These are phyloP conservation scores for Dactylellina cionopaga DNA, from an alignment of 2,329 filamentous ascomycete genomes.

Conservation along the genomic window DNA sequence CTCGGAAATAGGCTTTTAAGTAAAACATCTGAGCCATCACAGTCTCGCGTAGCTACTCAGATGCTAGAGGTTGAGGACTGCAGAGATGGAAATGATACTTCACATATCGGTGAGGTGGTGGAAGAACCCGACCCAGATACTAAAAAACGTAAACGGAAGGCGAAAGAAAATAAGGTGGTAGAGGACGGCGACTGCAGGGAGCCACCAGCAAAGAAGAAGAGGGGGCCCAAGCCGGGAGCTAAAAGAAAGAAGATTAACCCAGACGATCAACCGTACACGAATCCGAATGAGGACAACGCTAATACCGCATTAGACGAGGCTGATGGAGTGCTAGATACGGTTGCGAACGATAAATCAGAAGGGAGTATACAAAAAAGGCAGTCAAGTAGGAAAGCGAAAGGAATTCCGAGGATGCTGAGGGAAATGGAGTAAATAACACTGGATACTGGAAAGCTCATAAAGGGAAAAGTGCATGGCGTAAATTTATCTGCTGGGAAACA, in stretches of 20 bases:
- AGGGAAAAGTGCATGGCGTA: too few species aligned
- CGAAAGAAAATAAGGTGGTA: background rate
- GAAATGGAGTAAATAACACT: background rate
- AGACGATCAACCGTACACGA: background rate
- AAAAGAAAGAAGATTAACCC: conserved; percentile 1
- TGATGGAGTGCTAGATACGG: background rate
- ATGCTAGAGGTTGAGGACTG: too few species aligned
- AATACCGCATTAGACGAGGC: background rate
- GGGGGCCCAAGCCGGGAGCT: background rate
- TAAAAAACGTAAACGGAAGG: background rate
- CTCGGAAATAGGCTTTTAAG: too few species aligned
- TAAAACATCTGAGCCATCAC: too few species aligned
- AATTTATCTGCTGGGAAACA: too few species aligned
- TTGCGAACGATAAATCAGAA: background rate
- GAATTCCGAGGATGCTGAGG: background rate
- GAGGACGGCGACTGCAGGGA: background rate
- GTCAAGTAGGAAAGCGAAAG: background rate
- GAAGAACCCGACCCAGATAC: background rate
- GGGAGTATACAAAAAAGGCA: background rate
- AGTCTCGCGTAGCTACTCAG: too few species aligned
- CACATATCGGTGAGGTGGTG: background rate
- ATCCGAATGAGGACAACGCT: background rate
- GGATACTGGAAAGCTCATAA: too few species aligned
- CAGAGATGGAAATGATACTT: too few species aligned
- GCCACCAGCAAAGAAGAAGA: background rate